Evolutionary conservation across 2,329 filamentous ascomycete genomes (phyloP).

Genomic region (Microcyclospora pomicola): DNA sequence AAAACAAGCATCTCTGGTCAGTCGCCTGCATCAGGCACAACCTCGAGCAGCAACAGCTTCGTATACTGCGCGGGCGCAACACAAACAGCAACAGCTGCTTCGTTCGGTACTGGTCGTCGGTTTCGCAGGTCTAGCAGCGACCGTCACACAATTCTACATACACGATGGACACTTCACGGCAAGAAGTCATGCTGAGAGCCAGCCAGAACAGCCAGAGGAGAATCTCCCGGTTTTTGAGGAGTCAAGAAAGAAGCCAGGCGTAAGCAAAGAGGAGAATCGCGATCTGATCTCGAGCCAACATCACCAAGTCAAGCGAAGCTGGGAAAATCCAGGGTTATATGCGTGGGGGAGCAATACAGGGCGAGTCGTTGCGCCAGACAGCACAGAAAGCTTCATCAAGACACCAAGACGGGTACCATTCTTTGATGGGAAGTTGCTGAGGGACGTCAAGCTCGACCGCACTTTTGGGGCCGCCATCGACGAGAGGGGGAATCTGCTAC

Average conservation of each 20-base stretch:
- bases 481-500: constrained; percentile 75
- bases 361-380: constrained; percentile 72
- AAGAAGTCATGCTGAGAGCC: constrained; percentile 36
- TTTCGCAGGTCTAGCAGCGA: constrained; percentile 30
- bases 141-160: constrained; percentile 31
- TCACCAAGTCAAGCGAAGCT: constrained; percentile 70
- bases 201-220: constrained; percentile 23
- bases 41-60: constrained; percentile 16
- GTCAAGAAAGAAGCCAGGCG: constrained; percentile 38
- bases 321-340: constrained; percentile 76
- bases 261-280: constrained; percentile 56
- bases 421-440: constrained; percentile 71
- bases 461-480: constrained; percentile 76
- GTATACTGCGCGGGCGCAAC: constrained; percentile 24
- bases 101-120: constrained; percentile 31
- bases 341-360: constrained; percentile 84
- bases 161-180: constrained; percentile 26
- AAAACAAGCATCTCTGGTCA: too few species aligned
- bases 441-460: constrained; percentile 74
- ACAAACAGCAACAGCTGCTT: constrained; percentile 32
- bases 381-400: constrained; percentile 64
- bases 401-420: constrained; percentile 62
- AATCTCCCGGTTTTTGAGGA: constrained; percentile 55
- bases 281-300: constrained; percentile 75
- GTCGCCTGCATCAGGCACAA: not conserved